A percentile compares a stretch with the other conserved stretches of the same genome.
Evolutionary conservation across 768 basidiomycete species (phyloP).

Genomic region (Suillus fuscotomentosus): DNA sequence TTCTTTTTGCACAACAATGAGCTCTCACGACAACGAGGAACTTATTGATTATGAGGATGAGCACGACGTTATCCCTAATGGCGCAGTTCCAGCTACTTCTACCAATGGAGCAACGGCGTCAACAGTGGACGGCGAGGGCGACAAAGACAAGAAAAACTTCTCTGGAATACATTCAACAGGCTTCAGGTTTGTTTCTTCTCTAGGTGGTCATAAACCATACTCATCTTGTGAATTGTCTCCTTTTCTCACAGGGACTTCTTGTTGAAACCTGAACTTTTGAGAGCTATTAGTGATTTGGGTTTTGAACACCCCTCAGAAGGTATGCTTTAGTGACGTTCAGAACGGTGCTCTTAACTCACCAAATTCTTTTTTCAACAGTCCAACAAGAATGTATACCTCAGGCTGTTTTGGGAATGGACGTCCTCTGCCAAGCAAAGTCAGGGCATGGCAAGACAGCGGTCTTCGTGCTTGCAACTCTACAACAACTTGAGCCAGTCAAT

Average conservation of each 20-base stretch:
- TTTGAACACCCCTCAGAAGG: constrained; percentile 99
- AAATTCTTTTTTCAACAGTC: constrained; percentile 48
- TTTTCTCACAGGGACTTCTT: constrained; percentile 82
- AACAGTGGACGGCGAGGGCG: constrained; percentile 50
- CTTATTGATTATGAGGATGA: constrained; percentile 95
- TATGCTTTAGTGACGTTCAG: constrained; percentile 32
- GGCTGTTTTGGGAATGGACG: constrained; percentile 99
- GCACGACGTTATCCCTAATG: constrained; percentile 71
- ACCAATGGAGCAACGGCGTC: constrained; percentile 48
- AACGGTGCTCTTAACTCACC: constrained; percentile 1
- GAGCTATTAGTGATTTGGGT: constrained; percentile 97
- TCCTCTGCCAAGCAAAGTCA: constrained; percentile 98
- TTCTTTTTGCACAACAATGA: constrained; percentile 49
- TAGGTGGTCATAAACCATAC: too few relatives aligned
- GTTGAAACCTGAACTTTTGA: constrained; percentile 93
- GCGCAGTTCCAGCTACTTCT: constrained; percentile 43
- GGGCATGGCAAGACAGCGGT: constrained; percentile 99
- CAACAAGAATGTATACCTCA: constrained; percentile 99
- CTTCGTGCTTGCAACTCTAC: constrained; percentile 95
- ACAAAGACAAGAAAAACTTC: constrained; percentile 95
- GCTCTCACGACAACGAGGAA: constrained; percentile 84
- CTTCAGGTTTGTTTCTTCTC: constrained; percentile 69
- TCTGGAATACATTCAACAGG: constrained; percentile 99
- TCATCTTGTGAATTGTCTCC: not conserved
- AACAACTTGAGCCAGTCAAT: constrained; percentile 97